These are phyloP conservation scores for Geotrichum ghanense DNA, from an alignment of 805 yeast genomes.

Conservation along the genomic window DNA sequence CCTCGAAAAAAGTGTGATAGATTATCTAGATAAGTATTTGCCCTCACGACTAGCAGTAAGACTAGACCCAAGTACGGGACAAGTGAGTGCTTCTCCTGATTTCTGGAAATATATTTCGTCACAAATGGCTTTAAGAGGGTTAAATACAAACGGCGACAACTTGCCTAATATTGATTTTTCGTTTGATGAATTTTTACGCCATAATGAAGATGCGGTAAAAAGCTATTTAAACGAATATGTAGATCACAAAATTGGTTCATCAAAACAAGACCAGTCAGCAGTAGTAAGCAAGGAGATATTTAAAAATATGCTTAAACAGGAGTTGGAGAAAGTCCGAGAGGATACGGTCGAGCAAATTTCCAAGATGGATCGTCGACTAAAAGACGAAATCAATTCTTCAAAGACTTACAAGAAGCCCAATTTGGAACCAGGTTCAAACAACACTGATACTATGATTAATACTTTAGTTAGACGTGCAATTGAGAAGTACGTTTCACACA, in stretches of 20 bases:
- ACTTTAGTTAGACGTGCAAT: not conserved
- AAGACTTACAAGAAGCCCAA: not conserved
- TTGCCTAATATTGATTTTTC: not conserved
- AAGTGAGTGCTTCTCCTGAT: constrained; percentile 6
- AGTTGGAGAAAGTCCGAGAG: not conserved
- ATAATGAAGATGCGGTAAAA: not conserved
- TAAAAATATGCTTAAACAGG: not conserved
- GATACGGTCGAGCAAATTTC: not conserved
- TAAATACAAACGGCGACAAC: not conserved
- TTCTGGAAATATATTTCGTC: constrained; percentile 7
- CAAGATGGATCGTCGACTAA: not conserved
- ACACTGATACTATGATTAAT: not conserved
- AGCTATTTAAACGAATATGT: not conserved
- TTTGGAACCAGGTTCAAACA: no score
- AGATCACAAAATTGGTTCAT: not conserved
- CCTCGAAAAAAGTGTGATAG: constrained; percentile 3
- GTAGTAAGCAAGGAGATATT: not conserved
- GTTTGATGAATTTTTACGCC: constrained; percentile 1
- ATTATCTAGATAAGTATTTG: constrained; percentile 5
- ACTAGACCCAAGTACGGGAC: constrained; percentile 3
- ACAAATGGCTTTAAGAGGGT: not conserved
- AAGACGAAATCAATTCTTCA: not conserved
- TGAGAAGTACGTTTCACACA: not conserved
- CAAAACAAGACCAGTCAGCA: not conserved
- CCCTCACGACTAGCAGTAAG: constrained; percentile 6